Evolutionary conservation across 2,329 filamentous ascomycete genomes (phyloP), one percentile per base, ranked within the genome.

Genomic region (Scortechinia acanthostroma): DNA sequence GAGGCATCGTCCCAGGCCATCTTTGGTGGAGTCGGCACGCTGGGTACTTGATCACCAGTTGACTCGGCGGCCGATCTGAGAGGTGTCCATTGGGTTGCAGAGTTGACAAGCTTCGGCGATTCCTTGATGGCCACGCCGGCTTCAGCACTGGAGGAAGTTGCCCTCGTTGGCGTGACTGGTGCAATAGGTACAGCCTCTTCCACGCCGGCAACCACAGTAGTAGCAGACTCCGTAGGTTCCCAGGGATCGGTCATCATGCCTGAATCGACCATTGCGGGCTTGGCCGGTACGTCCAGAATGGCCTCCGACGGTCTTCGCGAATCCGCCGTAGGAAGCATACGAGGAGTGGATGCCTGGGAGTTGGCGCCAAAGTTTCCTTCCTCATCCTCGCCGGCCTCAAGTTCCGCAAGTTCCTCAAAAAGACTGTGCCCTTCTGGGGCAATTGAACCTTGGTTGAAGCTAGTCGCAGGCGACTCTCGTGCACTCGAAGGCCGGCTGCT

Each of bases 341-440:
- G 68, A 25, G 42, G 55, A 58, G 19, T 64, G 58, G 10, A 74
- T 77, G 21, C 61, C 69, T 19, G 75, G 73, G 4, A 73, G 76
- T 37, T 63, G 53, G 16, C 66, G 50, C 71, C 76, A 21, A 79
- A 79, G 22, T 77, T 82, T 21, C 66, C 73, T 45, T 86, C 83
- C 49, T 85, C 83, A 48, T 88, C 86, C 50, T 88, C 87, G 52
- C 86, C 84, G 51, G 80, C 80, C 49, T 80, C 84, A 37, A 96
- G 69, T 52, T 89, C 88, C 45, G 86, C 88, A 35, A 98, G 75
- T 63, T 98, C 93, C 33, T 90, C 90, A 59, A 93, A 95, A 43
- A 98, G 71, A 56, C 86, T 97, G 68, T 95, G 88, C 15, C 79
- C 76, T 16, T 56, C 64, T 37, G 63, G 61, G 46, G 74, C 66